These are phyloP conservation scores for Colletotrichum tabaci DNA, from an alignment of 2,329 filamentous ascomycete genomes.

Conservation along the genomic window DNA sequence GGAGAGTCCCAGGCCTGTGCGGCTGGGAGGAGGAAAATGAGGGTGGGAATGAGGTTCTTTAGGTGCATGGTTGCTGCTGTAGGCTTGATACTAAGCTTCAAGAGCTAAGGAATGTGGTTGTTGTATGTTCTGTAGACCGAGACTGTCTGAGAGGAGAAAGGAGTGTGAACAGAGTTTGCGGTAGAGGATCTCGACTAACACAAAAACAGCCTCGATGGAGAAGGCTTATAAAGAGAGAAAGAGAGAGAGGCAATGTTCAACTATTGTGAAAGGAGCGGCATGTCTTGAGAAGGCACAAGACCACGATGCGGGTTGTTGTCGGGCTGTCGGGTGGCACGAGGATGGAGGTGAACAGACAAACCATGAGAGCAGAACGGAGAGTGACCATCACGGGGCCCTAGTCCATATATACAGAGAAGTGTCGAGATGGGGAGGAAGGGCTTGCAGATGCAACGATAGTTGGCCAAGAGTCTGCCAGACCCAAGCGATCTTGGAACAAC, in stretches of 20 bases:
- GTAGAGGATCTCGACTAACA: background rate
- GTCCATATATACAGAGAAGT: constrained; percentile 17
- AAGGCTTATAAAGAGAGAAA: constrained; percentile 22
- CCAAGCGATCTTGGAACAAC: background rate
- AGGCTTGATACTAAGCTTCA: background rate
- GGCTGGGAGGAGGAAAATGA: constrained; percentile 49
- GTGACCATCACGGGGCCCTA: constrained; percentile 32
- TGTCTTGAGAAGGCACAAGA: constrained; percentile 35
- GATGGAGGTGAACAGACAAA: background rate
- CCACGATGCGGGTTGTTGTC: constrained; percentile 28
- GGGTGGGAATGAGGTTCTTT: constrained; percentile 2
- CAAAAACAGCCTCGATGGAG: background rate
- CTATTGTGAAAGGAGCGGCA: constrained; percentile 25
- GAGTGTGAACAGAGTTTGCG: background rate
- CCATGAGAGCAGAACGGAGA: constrained; percentile 31
- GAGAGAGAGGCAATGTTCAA: too few species aligned
- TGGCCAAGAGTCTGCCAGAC: constrained; percentile 2
- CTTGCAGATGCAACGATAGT: background rate
- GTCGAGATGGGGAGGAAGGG: background rate
- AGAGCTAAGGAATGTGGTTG: constrained; percentile 19
- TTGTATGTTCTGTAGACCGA: background rate
- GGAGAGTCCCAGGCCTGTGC: constrained; percentile 57
- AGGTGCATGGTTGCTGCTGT: constrained; percentile 32
- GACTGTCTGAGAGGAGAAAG: constrained; percentile 1
- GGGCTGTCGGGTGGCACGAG: constrained; percentile 14